phyloP scores from a whole-genome alignment of 2,329 filamentous ascomycete genomes.

The Monosporascus ibericus region DNA sequence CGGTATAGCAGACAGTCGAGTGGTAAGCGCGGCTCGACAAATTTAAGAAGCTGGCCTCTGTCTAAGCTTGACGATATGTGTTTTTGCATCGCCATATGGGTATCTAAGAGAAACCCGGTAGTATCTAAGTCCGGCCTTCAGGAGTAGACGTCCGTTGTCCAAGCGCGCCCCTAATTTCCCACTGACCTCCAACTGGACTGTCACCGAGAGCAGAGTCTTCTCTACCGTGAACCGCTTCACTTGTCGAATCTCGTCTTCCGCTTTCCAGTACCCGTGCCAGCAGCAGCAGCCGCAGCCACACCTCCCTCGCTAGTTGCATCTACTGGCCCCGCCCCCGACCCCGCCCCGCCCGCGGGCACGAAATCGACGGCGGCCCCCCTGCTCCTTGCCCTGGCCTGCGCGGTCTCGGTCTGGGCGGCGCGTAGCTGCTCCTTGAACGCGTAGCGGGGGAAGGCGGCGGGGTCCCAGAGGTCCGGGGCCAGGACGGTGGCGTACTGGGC shows the following conservation, averaged over 20 bases:
- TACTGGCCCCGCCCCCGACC: slow-evolving; percentile 8
- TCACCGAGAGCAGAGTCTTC: too few relatives aligned
- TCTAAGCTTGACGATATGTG: too few relatives aligned
- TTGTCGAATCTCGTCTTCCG: slow-evolving; percentile 30
- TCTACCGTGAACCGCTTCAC: slow-evolving; percentile 7
- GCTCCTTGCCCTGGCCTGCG: slow-evolving; percentile 38
- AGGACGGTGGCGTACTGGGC: slow-evolving; percentile 63
- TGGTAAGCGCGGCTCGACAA: too few relatives aligned
- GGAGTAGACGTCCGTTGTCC: not conserved
- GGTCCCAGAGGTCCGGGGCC: slow-evolving; percentile 50
- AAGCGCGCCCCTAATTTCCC: not conserved
- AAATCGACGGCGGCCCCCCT: slow-evolving; percentile 45
- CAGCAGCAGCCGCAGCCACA: slow-evolving; percentile 24
- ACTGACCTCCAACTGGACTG: too few relatives aligned
- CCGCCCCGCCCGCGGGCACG: slow-evolving; percentile 26
- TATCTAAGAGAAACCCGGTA: too few relatives aligned
- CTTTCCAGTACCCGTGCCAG: slow-evolving; percentile 13
- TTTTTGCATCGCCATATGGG: too few relatives aligned
- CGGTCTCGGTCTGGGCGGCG: slow-evolving; percentile 39
- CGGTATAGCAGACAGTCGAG: too few relatives aligned
- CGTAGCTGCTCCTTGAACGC: slow-evolving; percentile 46
- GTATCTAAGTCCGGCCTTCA: too few relatives aligned
- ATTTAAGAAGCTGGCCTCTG: too few relatives aligned
- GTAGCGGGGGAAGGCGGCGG: slow-evolving; percentile 46
- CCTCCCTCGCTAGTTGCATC: slow-evolving; percentile 18